Evolutionary conservation across 2,329 filamentous ascomycete genomes (phyloP).

Genomic region (Colletotrichum musicola): DNA sequence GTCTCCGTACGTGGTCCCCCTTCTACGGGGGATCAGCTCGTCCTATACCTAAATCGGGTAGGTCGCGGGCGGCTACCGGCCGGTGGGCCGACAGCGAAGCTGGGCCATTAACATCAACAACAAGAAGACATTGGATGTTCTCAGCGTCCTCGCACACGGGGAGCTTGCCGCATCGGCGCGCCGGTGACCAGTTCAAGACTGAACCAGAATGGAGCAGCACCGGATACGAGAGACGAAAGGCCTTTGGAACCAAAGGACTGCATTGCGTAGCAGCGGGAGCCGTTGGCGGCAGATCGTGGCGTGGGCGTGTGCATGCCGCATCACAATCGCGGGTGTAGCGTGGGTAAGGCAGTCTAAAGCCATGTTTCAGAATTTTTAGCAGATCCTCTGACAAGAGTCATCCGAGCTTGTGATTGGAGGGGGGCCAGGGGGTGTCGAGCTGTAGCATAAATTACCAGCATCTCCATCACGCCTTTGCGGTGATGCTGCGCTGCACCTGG

Average conservation of each 20-base stretch:
- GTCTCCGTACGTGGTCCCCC: background rate
- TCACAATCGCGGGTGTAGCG: conserved; percentile 12
- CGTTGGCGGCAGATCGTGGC: conserved; percentile 33
- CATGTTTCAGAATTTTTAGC: conserved; percentile 37
- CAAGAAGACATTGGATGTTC: conserved; percentile 5
- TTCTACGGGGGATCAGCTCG: conserved; percentile 10
- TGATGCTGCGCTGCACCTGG: conserved; percentile 12
- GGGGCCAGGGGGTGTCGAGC: conserved; percentile 14
- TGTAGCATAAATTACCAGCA: conserved; percentile 38
- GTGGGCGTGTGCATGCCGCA: conserved; percentile 32
- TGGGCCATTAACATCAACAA: background rate
- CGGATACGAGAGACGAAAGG: conserved; percentile 17
- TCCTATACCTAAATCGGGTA: conserved; percentile 22
- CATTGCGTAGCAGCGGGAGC: conserved; percentile 14
- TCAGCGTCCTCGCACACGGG: too few relatives aligned
- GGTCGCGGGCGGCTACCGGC: conserved; percentile 9
- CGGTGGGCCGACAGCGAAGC: conserved; percentile 13
- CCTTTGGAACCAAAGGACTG: background rate
- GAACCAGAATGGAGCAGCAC: background rate
- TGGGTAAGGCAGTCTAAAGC: conserved; percentile 30
- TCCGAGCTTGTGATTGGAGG: conserved; percentile 36
- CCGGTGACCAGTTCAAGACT: conserved; percentile 2
- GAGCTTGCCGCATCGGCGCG: background rate
- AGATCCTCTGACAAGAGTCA: conserved; percentile 38
- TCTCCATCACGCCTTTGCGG: conserved; percentile 33